A percentile compares a stretch with the other conserved stretches of the same genome.
These are phyloP conservation scores for Ottelia alismoides DNA, from an alignment of 106 monocot genomes.

Conservation along the genomic window DNA sequence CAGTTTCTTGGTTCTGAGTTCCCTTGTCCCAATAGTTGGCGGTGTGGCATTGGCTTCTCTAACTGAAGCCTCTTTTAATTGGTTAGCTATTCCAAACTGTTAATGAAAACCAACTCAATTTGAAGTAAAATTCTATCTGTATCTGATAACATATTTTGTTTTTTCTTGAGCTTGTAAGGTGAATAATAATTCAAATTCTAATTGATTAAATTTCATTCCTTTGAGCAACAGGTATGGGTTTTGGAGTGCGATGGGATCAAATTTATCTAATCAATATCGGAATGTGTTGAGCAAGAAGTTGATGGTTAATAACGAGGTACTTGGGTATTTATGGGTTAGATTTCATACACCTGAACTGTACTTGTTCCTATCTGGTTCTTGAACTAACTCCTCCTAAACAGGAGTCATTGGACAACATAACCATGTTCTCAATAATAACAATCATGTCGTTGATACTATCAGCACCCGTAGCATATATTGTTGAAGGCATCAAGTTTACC, in stretches of 20 bases:
- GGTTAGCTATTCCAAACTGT: too few species aligned
- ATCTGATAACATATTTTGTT: too few species aligned
- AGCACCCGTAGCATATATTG: slow-evolving; percentile 35
- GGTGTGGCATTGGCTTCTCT: too few species aligned
- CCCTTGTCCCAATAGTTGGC: too few species aligned
- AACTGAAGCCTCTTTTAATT: too few species aligned
- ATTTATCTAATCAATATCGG: slow-evolving; percentile 74
- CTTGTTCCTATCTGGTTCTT: background rate
- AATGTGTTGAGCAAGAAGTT: slow-evolving; percentile 97
- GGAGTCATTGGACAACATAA: slow-evolving; percentile 94
- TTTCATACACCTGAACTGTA: background rate
- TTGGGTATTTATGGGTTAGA: background rate
- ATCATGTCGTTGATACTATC: slow-evolving; percentile 69
- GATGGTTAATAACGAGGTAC: slow-evolving; percentile 79
- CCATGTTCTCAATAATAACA: slow-evolving; percentile 90
- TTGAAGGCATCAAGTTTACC: slow-evolving; percentile 72
- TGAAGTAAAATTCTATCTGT: too few species aligned
- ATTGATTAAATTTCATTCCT: background rate
- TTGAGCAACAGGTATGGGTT: slow-evolving; percentile 67
- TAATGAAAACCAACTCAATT: too few species aligned
- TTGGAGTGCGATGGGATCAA: slow-evolving; percentile 99
- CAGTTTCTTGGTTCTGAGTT: too few species aligned
- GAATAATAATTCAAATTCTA: too few species aligned
- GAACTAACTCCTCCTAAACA: slow-evolving; percentile 20
- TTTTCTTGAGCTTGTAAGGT: too few species aligned